Base-by-base conservation (phyloP, 2,329 filamentous ascomycete species). In the Cucurbitaria berberidis region DNA sequence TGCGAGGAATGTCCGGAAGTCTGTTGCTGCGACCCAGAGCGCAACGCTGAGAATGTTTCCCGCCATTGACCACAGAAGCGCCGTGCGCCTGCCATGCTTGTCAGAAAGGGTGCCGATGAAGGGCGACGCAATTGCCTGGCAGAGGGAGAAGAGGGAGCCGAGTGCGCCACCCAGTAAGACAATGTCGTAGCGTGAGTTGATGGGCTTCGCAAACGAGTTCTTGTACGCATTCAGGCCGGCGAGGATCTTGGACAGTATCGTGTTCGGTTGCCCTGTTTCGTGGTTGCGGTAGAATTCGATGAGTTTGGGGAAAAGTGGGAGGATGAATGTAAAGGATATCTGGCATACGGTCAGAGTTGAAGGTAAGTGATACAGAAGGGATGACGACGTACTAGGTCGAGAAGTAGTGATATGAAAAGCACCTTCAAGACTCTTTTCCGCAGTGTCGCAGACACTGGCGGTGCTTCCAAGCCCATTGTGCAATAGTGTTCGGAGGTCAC, bases 251-350 rank as follows among this genome's bases (percentile, higher is more conserved):
- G 91, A 88, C 21, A 99, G 86, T 27, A 96, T 78, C 1, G 90
- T 92, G 66, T 78, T 76, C 49, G 60, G 68, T 48, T 76, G 66
- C n/a, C 78, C 69, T 21, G 84, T 83, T 77, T 97, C 93, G 76
- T 87, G 86, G 72, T 91, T 88, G 77, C 91, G 90, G 80, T 98
- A 99, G 84, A 97, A 98, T 68, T 96, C 89, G 76, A 98, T 89
- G 39, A 99, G 88, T 53, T 92, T 93, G 7, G 95, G 95, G 74
- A 98, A 99, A 30, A 99, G 86, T 0, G 95, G 95, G 8, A 99
- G 88, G 72, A 98, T 98, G 74, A 99, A 97, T 26, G 95, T 99
- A 76, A 99, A 99, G 50, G 93, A 97, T 69, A 98, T 91, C 93
- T 97, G 59, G n/a, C 36, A 26, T 3, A 5, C 11, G 42, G 52